Evolutionary conservation across 371 early-diverging fungal species (phyloP), one percentile per base, ranked within the genome.

Genomic region (Fennellomyces sp.): DNA sequence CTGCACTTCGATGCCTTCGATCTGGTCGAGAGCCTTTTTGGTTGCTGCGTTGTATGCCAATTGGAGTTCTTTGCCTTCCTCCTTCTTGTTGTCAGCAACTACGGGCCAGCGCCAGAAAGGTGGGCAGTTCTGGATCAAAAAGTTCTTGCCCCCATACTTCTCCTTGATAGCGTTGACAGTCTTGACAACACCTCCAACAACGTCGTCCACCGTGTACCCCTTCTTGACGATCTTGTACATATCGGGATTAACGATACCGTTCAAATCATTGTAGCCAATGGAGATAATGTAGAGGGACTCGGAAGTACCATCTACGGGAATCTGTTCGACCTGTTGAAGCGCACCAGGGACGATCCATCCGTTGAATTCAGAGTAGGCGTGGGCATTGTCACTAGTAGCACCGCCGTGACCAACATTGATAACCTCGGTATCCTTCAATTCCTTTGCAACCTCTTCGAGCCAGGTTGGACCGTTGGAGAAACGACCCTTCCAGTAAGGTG

Each of bases 401-500:
- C 83, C 85, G 25, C 82, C 80, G 49, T 76, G 67, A 0, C 83
- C 85, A 11, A 57, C 56, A 57, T 88, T 82, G n/a, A 60, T 58
- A 26, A 86, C 60, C 2, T 52, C 52, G 28, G 63, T 56, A 48
- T 66, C 65, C 1, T 67, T 58, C n/a, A 72, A 12, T 4, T 47
- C 35, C 21, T 73, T 58, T 13, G 79, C 69, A 0, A 82, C 56
- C 54, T 84, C 69, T 48, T 85, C 85, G 23, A 75, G 39, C 83
- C 83, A 88, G 28, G 81, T 72, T 29, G 83, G 84, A 17, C 84
- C 82, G 63, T 85, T 86, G 12, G 70, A 61, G 53, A 65, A 81
- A 23, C 84, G 78, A 2, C 84, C 85, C 15, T 73, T 55, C 54
- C 61, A 84, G 69, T 79, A 83, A 2, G 70, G 61, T 38, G 63